phyloP scores from a whole-genome alignment of 305 asterid species.

The Salvia sclarea region DNA sequence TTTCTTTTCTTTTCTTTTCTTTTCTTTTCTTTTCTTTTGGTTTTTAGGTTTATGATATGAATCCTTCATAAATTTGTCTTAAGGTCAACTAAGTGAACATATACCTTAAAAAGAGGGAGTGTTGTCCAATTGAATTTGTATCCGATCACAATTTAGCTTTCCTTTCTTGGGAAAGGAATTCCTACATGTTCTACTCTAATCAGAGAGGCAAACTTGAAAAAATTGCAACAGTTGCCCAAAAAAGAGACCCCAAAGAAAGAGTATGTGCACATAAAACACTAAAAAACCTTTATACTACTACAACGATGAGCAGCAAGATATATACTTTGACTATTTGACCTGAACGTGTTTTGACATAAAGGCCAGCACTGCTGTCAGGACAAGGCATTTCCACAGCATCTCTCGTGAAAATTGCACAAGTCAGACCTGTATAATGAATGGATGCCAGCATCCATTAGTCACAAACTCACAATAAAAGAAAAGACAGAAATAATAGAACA shows the following conservation, averaged over 20 bases:
- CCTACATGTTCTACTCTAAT: not conserved
- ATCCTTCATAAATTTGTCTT: too few species aligned
- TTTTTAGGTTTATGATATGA: not conserved
- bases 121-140: not conserved
- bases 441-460: slow-evolving; percentile 38
- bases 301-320: slow-evolving; percentile 42
- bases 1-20: not conserved
- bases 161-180: not conserved
- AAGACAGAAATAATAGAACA: slow-evolving; percentile 12
- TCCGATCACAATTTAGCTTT: not conserved
- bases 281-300: slow-evolving; percentile 23
- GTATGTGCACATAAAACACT: slow-evolving; percentile 10
- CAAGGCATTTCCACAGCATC: slow-evolving; percentile 64
- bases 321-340: slow-evolving; percentile 86
- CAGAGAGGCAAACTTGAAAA: not conserved
- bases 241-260: too few species aligned
- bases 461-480: slow-evolving; percentile 25
- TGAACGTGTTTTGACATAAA: slow-evolving; percentile 76
- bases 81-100: not conserved
- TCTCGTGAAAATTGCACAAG: slow-evolving; percentile 71
- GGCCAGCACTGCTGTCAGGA: slow-evolving; percentile 86
- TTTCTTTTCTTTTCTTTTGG: not conserved
- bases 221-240: too few species aligned
- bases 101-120: not conserved
- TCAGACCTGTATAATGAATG: slow-evolving; percentile 64